phyloP scores from a whole-genome alignment of 768 basidiomycete genomes.

The Leccinum longicurvipes region DNA sequence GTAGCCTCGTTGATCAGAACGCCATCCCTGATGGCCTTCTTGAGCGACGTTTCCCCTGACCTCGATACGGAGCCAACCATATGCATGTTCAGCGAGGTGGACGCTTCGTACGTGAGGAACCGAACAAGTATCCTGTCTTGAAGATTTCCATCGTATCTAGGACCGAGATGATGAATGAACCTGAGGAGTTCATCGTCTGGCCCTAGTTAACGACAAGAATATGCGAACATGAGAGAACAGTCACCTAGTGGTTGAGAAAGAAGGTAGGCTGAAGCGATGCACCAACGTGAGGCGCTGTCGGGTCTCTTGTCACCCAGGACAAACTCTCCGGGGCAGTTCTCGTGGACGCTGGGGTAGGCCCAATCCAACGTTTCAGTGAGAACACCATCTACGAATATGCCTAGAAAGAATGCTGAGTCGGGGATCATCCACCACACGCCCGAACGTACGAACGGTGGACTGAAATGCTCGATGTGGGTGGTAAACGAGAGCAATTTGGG shows the following conservation, averaged over 20 bases:
- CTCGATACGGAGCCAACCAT: constrained; percentile 48
- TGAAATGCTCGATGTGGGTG: constrained; percentile 53
- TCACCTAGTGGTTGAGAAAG: constrained; percentile 57
- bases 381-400: constrained; percentile 72
- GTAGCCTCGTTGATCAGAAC: constrained; percentile 35
- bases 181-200: constrained; percentile 69
- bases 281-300: constrained; percentile 48
- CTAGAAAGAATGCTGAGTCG: constrained; percentile 33
- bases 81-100: constrained; percentile 80
- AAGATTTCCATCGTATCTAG: constrained; percentile 72
- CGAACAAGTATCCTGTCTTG: constrained; percentile 67
- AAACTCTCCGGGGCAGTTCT: constrained; percentile 40
- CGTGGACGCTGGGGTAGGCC: constrained; percentile 55
- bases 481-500: constrained; percentile 66
- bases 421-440: neutral
- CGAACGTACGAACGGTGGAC: constrained; percentile 56
- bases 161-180: constrained; percentile 78
- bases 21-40: constrained; percentile 42
- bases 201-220: constrained; percentile 11
- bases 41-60: constrained; percentile 38
- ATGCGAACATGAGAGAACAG: neutral
- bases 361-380: constrained; percentile 61
- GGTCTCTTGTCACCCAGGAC: constrained; percentile 52
- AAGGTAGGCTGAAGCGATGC: constrained; percentile 62
- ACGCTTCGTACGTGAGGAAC: constrained; percentile 82